Conservation (phyloP, 768 basidiomycete genomes). For the Kwoniella heveanensis region DNA sequence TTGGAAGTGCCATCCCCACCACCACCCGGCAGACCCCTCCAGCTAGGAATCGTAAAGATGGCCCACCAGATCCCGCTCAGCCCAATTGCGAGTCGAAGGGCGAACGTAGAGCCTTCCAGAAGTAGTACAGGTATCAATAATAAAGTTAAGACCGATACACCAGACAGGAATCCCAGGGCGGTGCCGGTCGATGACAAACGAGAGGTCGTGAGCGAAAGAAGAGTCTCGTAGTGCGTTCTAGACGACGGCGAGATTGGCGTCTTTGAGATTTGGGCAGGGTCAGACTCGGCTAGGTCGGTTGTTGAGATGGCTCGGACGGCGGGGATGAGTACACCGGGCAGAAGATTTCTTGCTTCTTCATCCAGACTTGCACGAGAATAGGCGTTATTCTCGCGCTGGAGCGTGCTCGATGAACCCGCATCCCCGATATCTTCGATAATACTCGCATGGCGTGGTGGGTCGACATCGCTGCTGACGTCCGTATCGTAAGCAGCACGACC, state of each 20-base stretch:
- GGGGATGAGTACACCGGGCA: constrained; percentile 14
- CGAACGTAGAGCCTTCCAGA: constrained; percentile 73
- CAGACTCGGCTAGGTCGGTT: constrained; percentile 25
- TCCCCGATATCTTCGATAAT: too few relatives aligned
- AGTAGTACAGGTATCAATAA: constrained; percentile 71
- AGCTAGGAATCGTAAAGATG: constrained; percentile 75
- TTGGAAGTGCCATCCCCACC: constrained; percentile 1
- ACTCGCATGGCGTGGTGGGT: too few relatives aligned
- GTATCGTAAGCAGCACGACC: too few relatives aligned
- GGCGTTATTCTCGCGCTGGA: background rate
- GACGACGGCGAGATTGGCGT: background rate
- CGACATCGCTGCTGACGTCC: too few relatives aligned
- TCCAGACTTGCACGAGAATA: constrained; percentile 5
- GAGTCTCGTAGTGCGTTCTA: constrained; percentile 56
- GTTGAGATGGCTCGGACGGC: constrained; percentile 34
- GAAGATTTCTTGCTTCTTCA: constrained; percentile 6
- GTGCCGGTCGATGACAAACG: constrained; percentile 83
- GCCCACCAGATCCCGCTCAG: constrained; percentile 88
- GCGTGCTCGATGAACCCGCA: too few relatives aligned
- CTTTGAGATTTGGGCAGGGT: background rate
- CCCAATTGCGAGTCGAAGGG: constrained; percentile 79
- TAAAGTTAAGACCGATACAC: constrained; percentile 67
- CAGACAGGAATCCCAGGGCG: constrained; percentile 80
- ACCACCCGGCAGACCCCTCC: constrained; percentile 68
- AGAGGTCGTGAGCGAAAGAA: constrained; percentile 72